These are phyloP conservation scores for Exophiala viscosa DNA, from an alignment of 2,329 filamentous ascomycete species.

Conservation along the genomic window DNA sequence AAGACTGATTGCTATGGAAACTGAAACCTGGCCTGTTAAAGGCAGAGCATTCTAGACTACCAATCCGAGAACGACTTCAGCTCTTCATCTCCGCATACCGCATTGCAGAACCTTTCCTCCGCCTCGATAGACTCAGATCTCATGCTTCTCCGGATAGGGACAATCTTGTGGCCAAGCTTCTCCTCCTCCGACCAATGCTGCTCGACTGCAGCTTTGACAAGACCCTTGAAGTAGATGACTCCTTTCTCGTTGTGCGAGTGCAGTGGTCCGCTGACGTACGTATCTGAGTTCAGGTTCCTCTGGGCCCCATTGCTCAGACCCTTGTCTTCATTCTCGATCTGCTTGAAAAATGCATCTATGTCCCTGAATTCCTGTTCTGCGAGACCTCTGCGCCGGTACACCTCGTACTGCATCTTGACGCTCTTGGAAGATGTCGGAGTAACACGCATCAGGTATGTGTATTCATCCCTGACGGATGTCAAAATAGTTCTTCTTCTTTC, in stretches of 20 bases:
- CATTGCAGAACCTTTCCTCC: too few species aligned
- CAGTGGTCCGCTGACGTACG: constrained; percentile 39
- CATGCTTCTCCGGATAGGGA: too few species aligned
- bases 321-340: constrained; percentile 62
- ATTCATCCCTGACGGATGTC: too few species aligned
- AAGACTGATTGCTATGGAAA: too few species aligned
- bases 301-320: constrained; percentile 56
- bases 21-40: too few species aligned
- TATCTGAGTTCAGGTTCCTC: constrained; percentile 56
- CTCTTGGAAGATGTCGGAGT: not conserved
- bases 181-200: not conserved
- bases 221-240: not conserved
- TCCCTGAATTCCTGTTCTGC: constrained; percentile 53
- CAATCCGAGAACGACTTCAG: too few species aligned
- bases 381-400: not conserved
- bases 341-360: constrained; percentile 58
- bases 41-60: too few species aligned
- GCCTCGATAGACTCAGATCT: too few species aligned
- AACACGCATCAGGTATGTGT: not conserved
- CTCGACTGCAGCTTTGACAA: not conserved
- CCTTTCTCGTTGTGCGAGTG: not conserved
- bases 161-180: not conserved
- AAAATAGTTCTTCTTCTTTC: too few species aligned
- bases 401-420: not conserved
- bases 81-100: too few species aligned